Conservation (phyloP, 345 rosid genomes). For the Populus davidiana region DNA sequence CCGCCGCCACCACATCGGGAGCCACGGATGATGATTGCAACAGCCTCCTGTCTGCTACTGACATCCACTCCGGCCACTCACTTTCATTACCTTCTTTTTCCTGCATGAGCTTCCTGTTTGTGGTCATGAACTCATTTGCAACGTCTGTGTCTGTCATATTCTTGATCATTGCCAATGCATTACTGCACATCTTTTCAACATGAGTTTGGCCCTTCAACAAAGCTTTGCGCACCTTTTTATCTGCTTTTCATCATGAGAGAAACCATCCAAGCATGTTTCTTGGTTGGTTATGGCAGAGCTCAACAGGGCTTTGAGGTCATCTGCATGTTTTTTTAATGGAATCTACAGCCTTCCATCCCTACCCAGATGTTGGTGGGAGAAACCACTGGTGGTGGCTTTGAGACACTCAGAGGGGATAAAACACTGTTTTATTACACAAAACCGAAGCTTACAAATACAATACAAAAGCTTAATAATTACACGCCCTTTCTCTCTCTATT, state of each 20-base stretch:
- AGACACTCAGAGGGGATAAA: no score
- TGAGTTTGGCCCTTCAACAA: slow-evolving; percentile 39
- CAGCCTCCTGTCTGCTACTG: slow-evolving; percentile 57
- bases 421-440: no score
- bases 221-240: slow-evolving; percentile 42
- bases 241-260: slow-evolving; percentile 52
- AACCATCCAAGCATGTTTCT: slow-evolving; percentile 83
- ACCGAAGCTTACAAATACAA: no score
- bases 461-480: no score
- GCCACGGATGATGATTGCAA: slow-evolving; percentile 60
- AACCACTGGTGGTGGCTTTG: no score
- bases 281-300: slow-evolving; percentile 93
- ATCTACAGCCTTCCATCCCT: no score
- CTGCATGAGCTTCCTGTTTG: slow-evolving; percentile 46
- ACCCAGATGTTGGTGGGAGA: no score
- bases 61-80: slow-evolving; percentile 79
- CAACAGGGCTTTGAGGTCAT: slow-evolving; percentile 72
- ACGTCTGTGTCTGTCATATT: slow-evolving; percentile 64
- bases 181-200: slow-evolving; percentile 62
- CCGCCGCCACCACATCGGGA: slow-evolving; percentile 65
- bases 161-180: slow-evolving; percentile 59
- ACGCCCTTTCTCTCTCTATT: no score
- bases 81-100: neutral
- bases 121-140: slow-evolving; percentile 30
- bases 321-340: slow-evolving; percentile 46